Evolutionary conservation across 2,329 filamentous ascomycete genomes (phyloP), one percentile per base, ranked within the genome.

Genomic region (Hyphodiscus sp.): DNA sequence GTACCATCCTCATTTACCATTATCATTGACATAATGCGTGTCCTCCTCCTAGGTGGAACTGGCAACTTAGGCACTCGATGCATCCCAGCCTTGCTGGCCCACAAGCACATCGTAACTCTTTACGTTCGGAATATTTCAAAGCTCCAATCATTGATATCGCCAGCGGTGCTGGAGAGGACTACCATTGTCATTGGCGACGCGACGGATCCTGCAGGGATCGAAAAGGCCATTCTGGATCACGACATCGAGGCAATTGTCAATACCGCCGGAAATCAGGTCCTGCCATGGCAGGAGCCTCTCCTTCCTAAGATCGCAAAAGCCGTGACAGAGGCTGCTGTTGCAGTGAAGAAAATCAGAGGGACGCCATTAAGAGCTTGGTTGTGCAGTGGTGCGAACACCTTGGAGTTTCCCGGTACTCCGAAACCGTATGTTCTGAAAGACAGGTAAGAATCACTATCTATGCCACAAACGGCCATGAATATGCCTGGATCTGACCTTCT

Each of bases 231-330:
- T 29, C 51, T 70, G 18, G 65, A 69, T 7, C 47, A 66, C 51
- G 54, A 64, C 44, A 73, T 72, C 56, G 69, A 74, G 54, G 71
- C 65, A 11, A 65, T 75, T 19, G 60, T 75, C 52, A 70, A 69
- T 51, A 67, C 69, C 2, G 73, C 72, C 6, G 72, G 72, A 6
- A 58, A 70, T 33, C 68, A 69, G 20, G 68, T 72, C 19, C 52
- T 67, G 41, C 68, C 71, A 2, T 72, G 72, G 70, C 57, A 66
- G 29, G 66, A 68, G 47, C 68, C 64, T 47, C 58, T 69, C 6
- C 53, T 73, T 44, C 67, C 70, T 7, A 64, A 59, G 20, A 71
- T 74, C 52, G 69, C 71, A 50, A 60, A 54, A 29, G 65, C 71
- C 7, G 69, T 71, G 2, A 47, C 68, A 9, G 59, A 68, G 47